These are phyloP conservation scores for Acanthamoeba sp. DNA, from an alignment of 208 protist genomes.

Conservation along the genomic window DNA sequence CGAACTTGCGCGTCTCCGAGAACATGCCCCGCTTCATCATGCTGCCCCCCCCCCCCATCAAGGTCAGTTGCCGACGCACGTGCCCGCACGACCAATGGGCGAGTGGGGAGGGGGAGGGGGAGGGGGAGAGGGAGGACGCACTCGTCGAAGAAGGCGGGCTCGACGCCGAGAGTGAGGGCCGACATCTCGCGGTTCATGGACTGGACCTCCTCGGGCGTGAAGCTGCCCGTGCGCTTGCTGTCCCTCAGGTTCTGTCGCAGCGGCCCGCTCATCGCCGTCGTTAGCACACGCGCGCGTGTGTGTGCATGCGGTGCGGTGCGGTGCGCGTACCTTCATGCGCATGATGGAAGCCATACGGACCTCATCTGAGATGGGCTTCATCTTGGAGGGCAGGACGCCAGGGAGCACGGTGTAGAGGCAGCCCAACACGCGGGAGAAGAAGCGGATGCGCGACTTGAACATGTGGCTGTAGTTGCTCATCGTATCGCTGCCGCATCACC, in stretches of 20 bases:
- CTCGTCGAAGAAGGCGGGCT: slow-evolving; percentile 69
- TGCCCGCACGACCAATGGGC: too few relatives aligned
- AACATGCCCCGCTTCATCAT: slow-evolving; percentile 73
- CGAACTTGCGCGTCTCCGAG: slow-evolving; percentile 51
- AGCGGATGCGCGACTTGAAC: slow-evolving; percentile 63
- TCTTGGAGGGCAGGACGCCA: slow-evolving; percentile 24
- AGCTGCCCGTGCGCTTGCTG: slow-evolving; percentile 62
- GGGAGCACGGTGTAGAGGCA: slow-evolving; percentile 48
- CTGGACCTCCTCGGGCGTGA: slow-evolving; percentile 41
- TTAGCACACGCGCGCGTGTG: neutral
- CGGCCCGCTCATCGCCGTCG: neutral
- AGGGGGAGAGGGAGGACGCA: neutral
- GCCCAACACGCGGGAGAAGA: slow-evolving; percentile 22
- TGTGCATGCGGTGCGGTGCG: neutral
- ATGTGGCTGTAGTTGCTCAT: slow-evolving; percentile 66
- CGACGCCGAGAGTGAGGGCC: slow-evolving; percentile 52
- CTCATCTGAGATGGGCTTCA: slow-evolving; percentile 48
- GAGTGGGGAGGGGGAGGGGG: neutral
- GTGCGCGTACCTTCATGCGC: slow-evolving; percentile 45
- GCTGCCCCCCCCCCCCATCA: too few relatives aligned
- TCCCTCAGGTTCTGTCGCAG: slow-evolving; percentile 41
- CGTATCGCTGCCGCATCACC: slow-evolving; percentile 4
- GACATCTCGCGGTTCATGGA: slow-evolving; percentile 71
- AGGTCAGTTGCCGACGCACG: too few relatives aligned
- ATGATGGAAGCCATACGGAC: slow-evolving; percentile 45